phyloP scores from a whole-genome alignment of 2,329 filamentous ascomycete genomes.

The Alternaria ethzedia region DNA sequence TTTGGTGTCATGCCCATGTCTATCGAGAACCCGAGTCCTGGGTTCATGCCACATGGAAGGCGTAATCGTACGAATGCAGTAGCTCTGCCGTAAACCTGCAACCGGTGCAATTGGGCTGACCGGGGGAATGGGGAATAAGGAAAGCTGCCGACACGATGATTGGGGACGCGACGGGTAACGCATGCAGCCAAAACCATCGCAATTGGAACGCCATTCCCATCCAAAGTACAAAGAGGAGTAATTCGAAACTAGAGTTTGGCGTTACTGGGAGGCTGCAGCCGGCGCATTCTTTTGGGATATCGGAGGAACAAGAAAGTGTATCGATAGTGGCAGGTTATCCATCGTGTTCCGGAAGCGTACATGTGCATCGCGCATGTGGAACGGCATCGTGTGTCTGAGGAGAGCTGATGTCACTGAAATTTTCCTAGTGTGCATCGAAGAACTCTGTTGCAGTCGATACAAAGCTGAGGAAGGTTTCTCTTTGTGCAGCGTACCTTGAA shows the following conservation, averaged over 20 bases:
- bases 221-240: neutral
- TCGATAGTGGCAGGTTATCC: conserved; percentile 20
- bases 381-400: neutral
- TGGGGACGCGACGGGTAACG: neutral
- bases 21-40: neutral
- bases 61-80: conserved; percentile 2
- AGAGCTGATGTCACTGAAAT: neutral
- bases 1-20: neutral
- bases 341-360: conserved; percentile 7
- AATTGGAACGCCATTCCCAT: neutral
- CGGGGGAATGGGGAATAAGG: conserved; percentile 10
- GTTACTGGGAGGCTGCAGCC: neutral
- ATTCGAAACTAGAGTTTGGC: neutral
- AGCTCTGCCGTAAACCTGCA: conserved; percentile 7
- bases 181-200: neutral
- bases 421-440: neutral
- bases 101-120: conserved; percentile 7
- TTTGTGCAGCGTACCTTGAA: neutral
- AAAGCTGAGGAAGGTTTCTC: neutral
- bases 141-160: conserved; percentile 5
- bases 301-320: conserved; percentile 24
- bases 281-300: conserved; percentile 11
- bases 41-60: neutral
- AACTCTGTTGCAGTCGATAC: neutral
- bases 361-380: conserved; percentile 1